Evolutionary conservation across 2,329 filamentous ascomycete genomes (phyloP).

Genomic region (Dryadomyces sulphureus): DNA sequence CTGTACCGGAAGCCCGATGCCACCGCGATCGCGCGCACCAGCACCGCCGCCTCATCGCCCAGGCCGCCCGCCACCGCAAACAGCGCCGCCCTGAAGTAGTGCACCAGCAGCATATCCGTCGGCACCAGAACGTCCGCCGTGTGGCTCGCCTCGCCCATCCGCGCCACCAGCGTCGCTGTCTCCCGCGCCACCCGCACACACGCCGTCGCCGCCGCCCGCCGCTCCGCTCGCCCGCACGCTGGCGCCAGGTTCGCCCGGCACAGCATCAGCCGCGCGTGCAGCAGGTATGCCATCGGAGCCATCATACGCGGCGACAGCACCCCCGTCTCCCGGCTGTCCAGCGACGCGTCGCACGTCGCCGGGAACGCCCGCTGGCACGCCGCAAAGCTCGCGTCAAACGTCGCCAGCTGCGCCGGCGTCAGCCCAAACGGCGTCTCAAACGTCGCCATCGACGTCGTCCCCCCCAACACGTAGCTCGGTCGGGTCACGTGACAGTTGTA

Average conservation of each 20-base stretch:
- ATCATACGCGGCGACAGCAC: constrained; percentile 61
- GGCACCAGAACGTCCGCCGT: constrained; percentile 37
- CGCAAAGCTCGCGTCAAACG: constrained; percentile 68
- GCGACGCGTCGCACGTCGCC: constrained; percentile 42
- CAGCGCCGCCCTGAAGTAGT: constrained; percentile 76
- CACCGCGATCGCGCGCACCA: constrained; percentile 51
- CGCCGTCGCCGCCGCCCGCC: constrained; percentile 58
- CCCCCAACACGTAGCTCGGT: not conserved
- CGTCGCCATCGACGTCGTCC: no score
- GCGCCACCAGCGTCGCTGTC: constrained; percentile 60
- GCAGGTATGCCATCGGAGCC: constrained; percentile 60
- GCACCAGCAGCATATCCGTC: constrained; percentile 50
- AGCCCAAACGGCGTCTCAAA: constrained; percentile 39
- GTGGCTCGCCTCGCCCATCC: constrained; percentile 41
- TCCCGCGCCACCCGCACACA: constrained; percentile 64
- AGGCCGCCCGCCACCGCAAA: constrained; percentile 64
- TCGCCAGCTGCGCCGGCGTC: constrained; percentile 51
- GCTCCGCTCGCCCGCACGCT: constrained; percentile 47
- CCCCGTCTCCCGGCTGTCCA: not conserved
- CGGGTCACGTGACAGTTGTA: not conserved
- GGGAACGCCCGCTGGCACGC: constrained; percentile 65
- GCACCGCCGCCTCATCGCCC: constrained; percentile 56
- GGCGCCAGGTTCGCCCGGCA: constrained; percentile 81
- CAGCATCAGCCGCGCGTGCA: constrained; percentile 70
- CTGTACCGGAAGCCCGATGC: constrained; percentile 28